Evolutionary conservation across 2,329 filamentous ascomycete genomes (phyloP), one percentile per base, ranked within the genome.

Genomic region (Pseudogymnoascus pannorum): DNA sequence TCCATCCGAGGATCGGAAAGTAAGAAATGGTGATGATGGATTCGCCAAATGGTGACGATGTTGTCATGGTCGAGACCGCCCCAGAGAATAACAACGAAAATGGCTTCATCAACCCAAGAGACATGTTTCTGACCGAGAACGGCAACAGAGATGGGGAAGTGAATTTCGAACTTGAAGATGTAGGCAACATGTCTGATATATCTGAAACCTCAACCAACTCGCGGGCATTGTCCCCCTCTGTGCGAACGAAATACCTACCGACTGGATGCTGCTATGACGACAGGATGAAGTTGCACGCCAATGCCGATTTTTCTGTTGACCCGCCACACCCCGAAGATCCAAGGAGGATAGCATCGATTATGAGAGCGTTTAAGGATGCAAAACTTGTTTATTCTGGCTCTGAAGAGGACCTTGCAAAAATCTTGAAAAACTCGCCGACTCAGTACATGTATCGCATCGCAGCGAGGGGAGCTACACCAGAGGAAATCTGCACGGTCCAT

Each of bases 241-340:
- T 11, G 5, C 44, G 44, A 16, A 54, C 29, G 24, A 54, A 54
- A 54, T 26, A 54, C 57, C 77, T 90, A 1, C 84, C 87, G 0
- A 92, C 89, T 0, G 90, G 90, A 3, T 85, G 88, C 64, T 93
- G 90, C 66, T 99, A 97, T 72, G 94, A 99, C 76, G 87, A 91
- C 62, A 86, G 93, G 31, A 99, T 99, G 94, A 91, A 94, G 64
- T 88, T 95, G 64, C 94, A 99, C 72, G 89, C 92, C 60, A 96
- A 97, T 71, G 86, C 90, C 14, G 87, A 91, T 72, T 87, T 85
- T 70, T 84, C 82, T 16, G 81, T 82, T 1, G 83, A 86, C 57
- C 88, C 93, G 20, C 87, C 95, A 59, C 94, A 99, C 70, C 94
- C 94, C 0, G 94, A 99, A 74, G 94, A 99, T 69, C 94, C 94